Evolutionary conservation across 176 grass and related monocot species (phyloP), one percentile per base, ranked within the genome.

Genomic region (Urochloa ruziziensis): DNA sequence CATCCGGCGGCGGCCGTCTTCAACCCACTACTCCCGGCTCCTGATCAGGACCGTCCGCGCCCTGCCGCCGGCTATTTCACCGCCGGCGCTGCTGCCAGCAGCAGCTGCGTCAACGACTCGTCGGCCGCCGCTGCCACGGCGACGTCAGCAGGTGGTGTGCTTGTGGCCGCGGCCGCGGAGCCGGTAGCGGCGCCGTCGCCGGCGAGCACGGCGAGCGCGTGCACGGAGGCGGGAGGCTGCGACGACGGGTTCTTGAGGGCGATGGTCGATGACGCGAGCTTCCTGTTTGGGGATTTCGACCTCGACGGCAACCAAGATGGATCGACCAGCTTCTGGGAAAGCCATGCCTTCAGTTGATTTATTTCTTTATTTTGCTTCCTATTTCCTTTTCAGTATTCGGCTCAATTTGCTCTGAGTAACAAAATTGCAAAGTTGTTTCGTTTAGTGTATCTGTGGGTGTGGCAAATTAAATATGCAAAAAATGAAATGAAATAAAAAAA

Each of bases 251-350:
- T 87, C 78, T 6, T 81, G 3, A 52, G 13, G 61, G 69, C 60
- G 28, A 78, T 79, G 75, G 54, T 85, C 9, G 83, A 70, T 0
- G 74, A 85, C 21, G 40, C 23, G 3, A 71, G 75, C 54, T 59
- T 61, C 40, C 61, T 87, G 59, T 63, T 87, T 1, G 78, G 78
- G 16, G 78, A 87, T 52, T 81, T 81, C 70, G 57, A 48, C 70
- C 19, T 81, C 36, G 70, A 81, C 7, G 60, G 59, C 70, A 40
- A 7, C 37, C 44, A 81, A 0, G 70, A 87, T 10, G 85, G 36
- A 23, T 7, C 12, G 4, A 68, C 48, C 76, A 63, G 67, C 70
- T 81, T 87, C 69, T 67, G 77, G 84, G 77, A 51, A 24, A 28
- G 60, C 5, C 78, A 75, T 7, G 44, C 12, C 14, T 87, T 81